Percentiles rank a stretch among this genome's conserved stretches.
These are phyloP conservation scores for Ascochyta lentis DNA, from an alignment of 2,329 filamentous ascomycete species.

Conservation along the genomic window DNA sequence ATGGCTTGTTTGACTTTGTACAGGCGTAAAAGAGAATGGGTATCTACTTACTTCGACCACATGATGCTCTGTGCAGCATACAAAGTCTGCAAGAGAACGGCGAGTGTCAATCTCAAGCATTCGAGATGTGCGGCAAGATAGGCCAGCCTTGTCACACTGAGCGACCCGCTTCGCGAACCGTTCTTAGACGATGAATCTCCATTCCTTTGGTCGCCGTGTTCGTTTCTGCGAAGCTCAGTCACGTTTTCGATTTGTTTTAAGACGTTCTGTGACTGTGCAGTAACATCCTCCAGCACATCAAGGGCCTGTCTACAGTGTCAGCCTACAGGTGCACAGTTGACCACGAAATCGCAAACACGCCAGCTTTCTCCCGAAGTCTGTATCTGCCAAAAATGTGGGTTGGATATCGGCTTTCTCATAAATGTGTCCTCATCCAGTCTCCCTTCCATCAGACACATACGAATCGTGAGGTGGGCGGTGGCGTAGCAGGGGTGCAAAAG, in stretches of 20 bases:
- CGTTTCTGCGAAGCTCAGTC: conserved; percentile 18
- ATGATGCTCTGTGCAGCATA: conserved; percentile 48
- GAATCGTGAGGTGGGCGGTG: not conserved
- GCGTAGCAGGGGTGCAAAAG: not conserved
- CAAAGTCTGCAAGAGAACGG: conserved; percentile 48
- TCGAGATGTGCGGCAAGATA: conserved; percentile 48
- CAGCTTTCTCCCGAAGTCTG: not conserved
- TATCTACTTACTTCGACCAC: conserved; percentile 46
- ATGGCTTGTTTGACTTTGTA: not conserved
- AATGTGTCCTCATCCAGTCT: not conserved
- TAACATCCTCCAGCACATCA: conserved; percentile 43
- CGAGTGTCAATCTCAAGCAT: conserved; percentile 43
- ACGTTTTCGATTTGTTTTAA: conserved; percentile 39
- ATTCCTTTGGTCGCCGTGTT: conserved; percentile 7
- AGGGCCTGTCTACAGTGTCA: conserved; percentile 31
- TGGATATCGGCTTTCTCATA: not conserved
- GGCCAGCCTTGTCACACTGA: conserved; percentile 26
- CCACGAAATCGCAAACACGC: too few species aligned
- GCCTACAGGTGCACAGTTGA: not conserved
- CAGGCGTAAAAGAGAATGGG: not conserved
- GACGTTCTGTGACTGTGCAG: conserved; percentile 39
- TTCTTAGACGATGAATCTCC: not conserved
- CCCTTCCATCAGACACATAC: not conserved
- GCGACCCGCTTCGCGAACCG: not conserved
- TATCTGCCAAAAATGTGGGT: not conserved